A percentile compares a stretch with the other conserved stretches of the same genome.
Evolutionary conservation across 148 eudicot species (phyloP).

Genomic region (Spergularia marina): DNA sequence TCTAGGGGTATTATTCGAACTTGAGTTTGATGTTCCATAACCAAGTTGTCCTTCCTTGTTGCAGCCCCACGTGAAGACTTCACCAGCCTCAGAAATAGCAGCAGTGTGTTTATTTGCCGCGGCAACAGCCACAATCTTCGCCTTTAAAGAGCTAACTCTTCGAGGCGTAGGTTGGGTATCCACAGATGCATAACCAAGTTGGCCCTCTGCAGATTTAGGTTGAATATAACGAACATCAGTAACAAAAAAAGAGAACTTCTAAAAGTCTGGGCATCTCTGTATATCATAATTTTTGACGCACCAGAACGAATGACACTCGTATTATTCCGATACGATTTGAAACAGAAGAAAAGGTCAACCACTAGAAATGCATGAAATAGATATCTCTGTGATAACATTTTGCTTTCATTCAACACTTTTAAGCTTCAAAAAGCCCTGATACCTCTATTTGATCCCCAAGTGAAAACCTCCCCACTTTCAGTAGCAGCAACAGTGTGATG

Average conservation of each 20-base stretch:
- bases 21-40: conserved; percentile 98
- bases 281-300: neutral
- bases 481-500: conserved; percentile 93
- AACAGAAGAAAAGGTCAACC: neutral
- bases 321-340: neutral
- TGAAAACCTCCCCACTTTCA: conserved; percentile 92
- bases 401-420: neutral
- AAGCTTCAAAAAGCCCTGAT: conserved; percentile 14
- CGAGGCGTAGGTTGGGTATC: conserved; percentile 98
- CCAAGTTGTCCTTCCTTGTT: conserved; percentile 99
- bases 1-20: conserved; percentile 86
- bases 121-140: conserved; percentile 83
- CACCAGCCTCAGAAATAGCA: conserved; percentile 87
- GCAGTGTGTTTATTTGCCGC: conserved; percentile 98
- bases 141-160: conserved; percentile 74
- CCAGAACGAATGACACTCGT: neutral
- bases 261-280: neutral
- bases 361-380: neutral
- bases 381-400: neutral
- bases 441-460: conserved; percentile 99
- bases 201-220: conserved; percentile 71
- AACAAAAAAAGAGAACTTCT: neutral
- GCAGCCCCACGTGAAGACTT: conserved; percentile 97
- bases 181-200: conserved; percentile 96
- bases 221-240: conserved; percentile 4